phyloP scores from a whole-genome alignment of 371 early-diverging fungal species.

The Mortierella sp. region DNA sequence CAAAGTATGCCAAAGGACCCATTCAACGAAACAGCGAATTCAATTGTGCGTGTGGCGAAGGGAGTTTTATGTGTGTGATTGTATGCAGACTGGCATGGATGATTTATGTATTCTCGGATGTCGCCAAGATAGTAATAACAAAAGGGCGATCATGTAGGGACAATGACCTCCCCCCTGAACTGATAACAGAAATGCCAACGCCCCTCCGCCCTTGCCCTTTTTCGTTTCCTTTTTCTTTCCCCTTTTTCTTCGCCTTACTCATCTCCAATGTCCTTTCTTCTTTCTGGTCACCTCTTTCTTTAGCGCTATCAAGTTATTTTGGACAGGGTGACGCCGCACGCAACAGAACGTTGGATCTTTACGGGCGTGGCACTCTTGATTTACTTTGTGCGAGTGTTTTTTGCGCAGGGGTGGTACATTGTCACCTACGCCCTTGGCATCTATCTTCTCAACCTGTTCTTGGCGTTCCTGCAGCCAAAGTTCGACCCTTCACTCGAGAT shows the following conservation, averaged over 20 bases:
- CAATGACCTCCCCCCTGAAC: neutral
- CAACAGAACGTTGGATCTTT: conserved; percentile 81
- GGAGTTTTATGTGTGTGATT: too few species aligned
- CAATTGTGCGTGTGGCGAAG: too few species aligned
- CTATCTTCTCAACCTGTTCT: conserved; percentile 94
- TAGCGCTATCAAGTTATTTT: conserved; percentile 79
- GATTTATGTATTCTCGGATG: too few species aligned
- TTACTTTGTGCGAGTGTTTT: conserved; percentile 86
- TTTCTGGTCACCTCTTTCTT: neutral
- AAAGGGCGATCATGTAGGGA: neutral
- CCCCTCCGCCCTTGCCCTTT: neutral
- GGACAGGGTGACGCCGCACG: conserved; percentile 85
- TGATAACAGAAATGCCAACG: neutral
- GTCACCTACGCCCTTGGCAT: conserved; percentile 92
- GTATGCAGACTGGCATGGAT: too few species aligned
- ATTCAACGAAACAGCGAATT: too few species aligned
- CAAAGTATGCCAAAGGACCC: too few species aligned
- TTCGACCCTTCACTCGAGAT: conserved; percentile 92
- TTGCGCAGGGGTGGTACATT: conserved; percentile 95
- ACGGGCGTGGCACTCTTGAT: conserved; percentile 74
- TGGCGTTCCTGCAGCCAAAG: conserved; percentile 96
- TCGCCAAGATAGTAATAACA: neutral
- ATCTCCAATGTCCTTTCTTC: neutral
- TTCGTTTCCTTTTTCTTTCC: neutral
- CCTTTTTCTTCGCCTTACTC: neutral